phyloP scores from a whole-genome alignment of 306 rosid genomes.

The Dryas drummondii region DNA sequence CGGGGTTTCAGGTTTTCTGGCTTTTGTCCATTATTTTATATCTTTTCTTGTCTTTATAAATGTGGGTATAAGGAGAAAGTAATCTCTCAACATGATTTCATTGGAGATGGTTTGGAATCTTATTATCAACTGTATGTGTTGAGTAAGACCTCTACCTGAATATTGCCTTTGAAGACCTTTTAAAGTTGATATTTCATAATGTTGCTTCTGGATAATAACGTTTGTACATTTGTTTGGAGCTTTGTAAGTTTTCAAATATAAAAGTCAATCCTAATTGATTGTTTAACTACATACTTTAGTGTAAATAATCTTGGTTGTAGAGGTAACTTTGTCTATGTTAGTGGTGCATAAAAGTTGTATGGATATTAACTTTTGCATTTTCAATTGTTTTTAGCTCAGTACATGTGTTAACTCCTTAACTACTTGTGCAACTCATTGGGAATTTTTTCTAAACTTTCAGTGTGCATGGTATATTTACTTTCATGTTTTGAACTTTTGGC shows the following conservation, averaged over 20 bases:
- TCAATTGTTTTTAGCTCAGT: not conserved
- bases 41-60: constrained; percentile 24
- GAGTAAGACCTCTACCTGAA: constrained; percentile 1
- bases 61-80: constrained; percentile 36
- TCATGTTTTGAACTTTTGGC: not conserved
- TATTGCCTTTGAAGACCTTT: not conserved
- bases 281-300: not conserved
- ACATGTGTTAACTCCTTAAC: not conserved
- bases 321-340: not conserved
- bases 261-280: not conserved
- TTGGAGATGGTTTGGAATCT: constrained; percentile 25
- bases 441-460: not conserved
- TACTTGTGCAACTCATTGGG: not conserved
- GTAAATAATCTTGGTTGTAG: not conserved
- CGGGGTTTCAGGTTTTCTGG: constrained; percentile 97
- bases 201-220: not conserved
- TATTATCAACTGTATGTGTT: constrained; percentile 13
- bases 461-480: not conserved
- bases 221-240: constrained; percentile 5
- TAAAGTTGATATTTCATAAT: not conserved
- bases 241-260: not conserved
- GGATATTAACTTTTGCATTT: not conserved
- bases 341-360: not conserved
- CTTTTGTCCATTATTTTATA: constrained; percentile 38
- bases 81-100: constrained; percentile 11